Conservation (phyloP, 352 stramenopile genomes). For the Phytophthora sansomeana region DNA sequence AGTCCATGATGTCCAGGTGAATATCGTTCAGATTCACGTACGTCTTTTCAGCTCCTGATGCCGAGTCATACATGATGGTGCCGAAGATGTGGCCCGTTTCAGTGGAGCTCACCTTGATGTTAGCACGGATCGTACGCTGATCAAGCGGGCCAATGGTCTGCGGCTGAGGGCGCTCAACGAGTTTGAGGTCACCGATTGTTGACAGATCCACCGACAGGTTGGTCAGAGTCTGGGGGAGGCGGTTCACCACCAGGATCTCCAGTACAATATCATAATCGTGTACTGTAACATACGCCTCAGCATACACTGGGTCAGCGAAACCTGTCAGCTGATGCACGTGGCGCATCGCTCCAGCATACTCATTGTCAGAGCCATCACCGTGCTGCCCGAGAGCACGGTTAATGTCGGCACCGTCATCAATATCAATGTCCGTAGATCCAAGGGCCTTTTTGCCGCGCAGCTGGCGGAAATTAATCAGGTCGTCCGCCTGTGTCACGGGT, state of each 20-base stretch:
- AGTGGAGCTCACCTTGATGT: slow-evolving; percentile 99
- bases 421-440: slow-evolving; percentile 95
- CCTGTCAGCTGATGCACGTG: slow-evolving; percentile 99
- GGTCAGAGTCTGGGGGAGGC: slow-evolving; percentile 97
- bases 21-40: slow-evolving; percentile 99
- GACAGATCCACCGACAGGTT: slow-evolving; percentile 99
- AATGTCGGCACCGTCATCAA: slow-evolving; percentile 98
- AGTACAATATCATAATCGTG: slow-evolving; percentile 99
- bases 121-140: slow-evolving; percentile 96
- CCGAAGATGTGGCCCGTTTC: slow-evolving; percentile 99
- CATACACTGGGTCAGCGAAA: slow-evolving; percentile 99
- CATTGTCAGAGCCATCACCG: slow-evolving; percentile 62
- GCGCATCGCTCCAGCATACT: slow-evolving; percentile 92
- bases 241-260: slow-evolving; percentile 99
- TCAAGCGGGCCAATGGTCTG: slow-evolving; percentile 98
- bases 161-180: slow-evolving; percentile 98
- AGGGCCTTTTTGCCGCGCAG: slow-evolving; percentile 93
- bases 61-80: slow-evolving; percentile 99
- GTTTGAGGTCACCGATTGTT: slow-evolving; percentile 99
- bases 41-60: slow-evolving; percentile 95
- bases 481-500: slow-evolving; percentile 88
- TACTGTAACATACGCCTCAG: slow-evolving; percentile 99
- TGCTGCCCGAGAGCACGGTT: slow-evolving; percentile 94
- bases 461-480: slow-evolving; percentile 98
- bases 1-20: slow-evolving; percentile 99